Conservation (phyloP, 495 filamentous ascomycete genomes). For the Aspergillus campestris region DNA sequence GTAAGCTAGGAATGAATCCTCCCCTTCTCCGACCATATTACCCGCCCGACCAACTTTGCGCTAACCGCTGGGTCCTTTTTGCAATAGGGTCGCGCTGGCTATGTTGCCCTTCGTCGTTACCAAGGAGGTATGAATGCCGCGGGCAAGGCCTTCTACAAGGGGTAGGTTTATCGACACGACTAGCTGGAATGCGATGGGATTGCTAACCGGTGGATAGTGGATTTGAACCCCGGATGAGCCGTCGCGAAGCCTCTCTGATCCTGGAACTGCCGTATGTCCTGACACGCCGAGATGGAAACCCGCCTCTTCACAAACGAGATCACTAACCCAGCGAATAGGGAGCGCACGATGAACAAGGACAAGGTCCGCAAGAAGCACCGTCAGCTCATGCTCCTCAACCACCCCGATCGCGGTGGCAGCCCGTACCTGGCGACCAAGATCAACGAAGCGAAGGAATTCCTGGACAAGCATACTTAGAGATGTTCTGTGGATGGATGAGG, state of each 20-base stretch:
- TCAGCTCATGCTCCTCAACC: slow-evolving; percentile 93
- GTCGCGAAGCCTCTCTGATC: slow-evolving; percentile 83
- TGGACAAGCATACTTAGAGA: slow-evolving; percentile 59
- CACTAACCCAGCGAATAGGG: slow-evolving; percentile 44
- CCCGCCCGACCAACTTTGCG: not conserved
- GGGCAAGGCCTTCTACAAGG: slow-evolving; percentile 91
- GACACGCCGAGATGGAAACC: not conserved
- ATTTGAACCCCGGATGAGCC: slow-evolving; percentile 90
- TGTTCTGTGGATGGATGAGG: not conserved
- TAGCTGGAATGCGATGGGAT: not conserved
- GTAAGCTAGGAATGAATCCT: slow-evolving; percentile 36
- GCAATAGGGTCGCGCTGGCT: slow-evolving; percentile 75
- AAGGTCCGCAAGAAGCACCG: slow-evolving; percentile 94
- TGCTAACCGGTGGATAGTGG: slow-evolving; percentile 40
- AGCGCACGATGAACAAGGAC: slow-evolving; percentile 77
- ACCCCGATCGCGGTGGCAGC: slow-evolving; percentile 94
- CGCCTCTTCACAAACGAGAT: not conserved
- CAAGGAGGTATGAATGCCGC: slow-evolving; percentile 66
- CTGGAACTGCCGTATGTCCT: slow-evolving; percentile 73
- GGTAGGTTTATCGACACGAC: slow-evolving; percentile 25
- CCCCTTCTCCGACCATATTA: not conserved
- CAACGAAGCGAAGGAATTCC: slow-evolving; percentile 94
- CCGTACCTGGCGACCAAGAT: slow-evolving; percentile 96
- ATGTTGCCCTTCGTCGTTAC: slow-evolving; percentile 79
- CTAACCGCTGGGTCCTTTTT: slow-evolving; percentile 9